Evolutionary conservation across 2,329 filamentous ascomycete genomes (phyloP), one percentile per base, ranked within the genome.

Genomic region (Helotiales sp.): DNA sequence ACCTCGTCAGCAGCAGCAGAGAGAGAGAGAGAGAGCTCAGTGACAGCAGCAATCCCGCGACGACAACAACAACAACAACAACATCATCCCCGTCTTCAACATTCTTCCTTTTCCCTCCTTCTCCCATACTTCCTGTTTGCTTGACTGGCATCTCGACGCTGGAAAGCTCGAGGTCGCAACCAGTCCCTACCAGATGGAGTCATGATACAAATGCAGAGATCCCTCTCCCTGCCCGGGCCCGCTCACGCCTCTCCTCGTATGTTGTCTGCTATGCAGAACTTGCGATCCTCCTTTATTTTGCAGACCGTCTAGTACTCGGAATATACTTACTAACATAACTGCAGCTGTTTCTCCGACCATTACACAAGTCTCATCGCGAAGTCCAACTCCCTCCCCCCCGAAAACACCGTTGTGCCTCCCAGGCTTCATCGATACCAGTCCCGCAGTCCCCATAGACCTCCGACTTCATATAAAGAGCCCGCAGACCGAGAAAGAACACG

Each of bases 371-470:
- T 81, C 81, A 65, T 86, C 87, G 68, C 81, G 83, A 77, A 84
- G 84, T 73, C 84, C 87, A 72, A 86, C 83, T 67, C 85, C 86
- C 68, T 83, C 85, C 66, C 81, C 84, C 81, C 84, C 74, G 83
- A 85, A 69, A 80, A 81, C 73, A 80, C 85, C 78, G 83, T 83
- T 75, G 79, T 80, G 70, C 79, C 84, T 59, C 74, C 74, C 61
- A 81, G 81, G 75, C 79, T 84, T 66, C 82, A 83, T 75, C 82
- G 83, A 73, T 80, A 82, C 71, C 81, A 83, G 73, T 86, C 87
- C 63, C 82, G 83, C 74, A 88, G 85, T 77, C 87, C 87, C 69
- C 79, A 81, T 69, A 83, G 82, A 75, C 81, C 82, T 73, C 78
- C 80, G 37, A 82, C 84, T 67, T 75, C 78, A 62, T 79, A 80